Evolutionary conservation across 768 basidiomycete species (phyloP).

Genomic region (Xerocomellus amylosporus): DNA sequence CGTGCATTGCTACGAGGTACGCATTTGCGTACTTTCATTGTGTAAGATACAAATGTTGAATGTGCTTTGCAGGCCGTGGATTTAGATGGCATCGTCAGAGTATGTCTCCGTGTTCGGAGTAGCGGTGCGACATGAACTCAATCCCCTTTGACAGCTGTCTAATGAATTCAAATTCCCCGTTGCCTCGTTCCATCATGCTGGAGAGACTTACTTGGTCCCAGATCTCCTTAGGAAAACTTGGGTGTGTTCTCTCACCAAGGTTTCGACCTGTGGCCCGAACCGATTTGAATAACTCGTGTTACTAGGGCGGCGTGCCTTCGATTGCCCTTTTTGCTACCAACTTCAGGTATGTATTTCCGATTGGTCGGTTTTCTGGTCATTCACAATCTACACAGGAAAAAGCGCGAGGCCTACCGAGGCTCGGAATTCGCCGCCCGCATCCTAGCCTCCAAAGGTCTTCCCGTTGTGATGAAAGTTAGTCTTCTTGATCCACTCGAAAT

Average conservation of each 20-base stretch:
- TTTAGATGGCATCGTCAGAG: slow-evolving; percentile 66
- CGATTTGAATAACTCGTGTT: not conserved
- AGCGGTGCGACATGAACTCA: not conserved
- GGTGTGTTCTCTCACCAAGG: slow-evolving; percentile 33
- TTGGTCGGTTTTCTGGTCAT: not conserved
- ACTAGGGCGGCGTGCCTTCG: slow-evolving; percentile 61
- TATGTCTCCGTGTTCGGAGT: slow-evolving; percentile 33
- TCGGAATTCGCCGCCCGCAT: slow-evolving; percentile 80
- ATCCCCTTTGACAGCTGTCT: slow-evolving; percentile 47
- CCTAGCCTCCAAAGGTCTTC: slow-evolving; percentile 62
- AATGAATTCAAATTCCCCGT: slow-evolving; percentile 84
- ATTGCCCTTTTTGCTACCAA: slow-evolving; percentile 74
- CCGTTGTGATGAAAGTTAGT: slow-evolving; percentile 71
- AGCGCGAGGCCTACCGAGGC: slow-evolving; percentile 78
- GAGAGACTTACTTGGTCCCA: slow-evolving; percentile 81
- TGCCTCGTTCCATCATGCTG: slow-evolving; percentile 75
- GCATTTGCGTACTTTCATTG: not conserved
- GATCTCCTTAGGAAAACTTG: slow-evolving; percentile 68
- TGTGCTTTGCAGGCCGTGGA: slow-evolving; percentile 52
- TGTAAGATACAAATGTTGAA: not conserved
- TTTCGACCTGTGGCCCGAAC: not conserved
- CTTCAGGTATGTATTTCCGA: slow-evolving; percentile 30
- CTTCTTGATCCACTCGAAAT: not conserved
- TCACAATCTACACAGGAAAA: slow-evolving; percentile 44
- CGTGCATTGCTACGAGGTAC: slow-evolving; percentile 39